Evolutionary conservation across 768 basidiomycete genomes (phyloP).

Genomic region (Rhodotorula taiwanensis): DNA sequence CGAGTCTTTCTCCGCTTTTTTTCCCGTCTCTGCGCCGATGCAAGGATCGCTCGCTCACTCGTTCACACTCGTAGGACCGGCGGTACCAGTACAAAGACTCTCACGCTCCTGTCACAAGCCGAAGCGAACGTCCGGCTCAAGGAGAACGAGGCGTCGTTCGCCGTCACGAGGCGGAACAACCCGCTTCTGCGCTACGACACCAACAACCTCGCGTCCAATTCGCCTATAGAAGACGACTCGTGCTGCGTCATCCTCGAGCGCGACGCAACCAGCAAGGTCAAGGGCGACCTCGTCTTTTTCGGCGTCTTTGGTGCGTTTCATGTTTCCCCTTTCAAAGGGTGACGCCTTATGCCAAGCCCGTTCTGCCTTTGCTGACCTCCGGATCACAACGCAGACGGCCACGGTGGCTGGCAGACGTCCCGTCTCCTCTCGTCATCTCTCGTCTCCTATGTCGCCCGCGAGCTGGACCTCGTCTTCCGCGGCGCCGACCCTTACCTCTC

Average conservation of each 20-base stretch:
- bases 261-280: conserved; percentile 20
- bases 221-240: conserved; percentile 79
- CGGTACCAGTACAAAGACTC: conserved; percentile 27
- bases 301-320: conserved; percentile 15
- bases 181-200: conserved; percentile 54
- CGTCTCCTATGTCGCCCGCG: conserved; percentile 72
- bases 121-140: conserved; percentile 32
- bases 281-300: conserved; percentile 31
- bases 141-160: conserved; percentile 37
- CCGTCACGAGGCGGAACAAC: conserved; percentile 34
- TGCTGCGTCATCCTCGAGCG: conserved; percentile 38
- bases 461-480: conserved; percentile 51
- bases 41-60: neutral
- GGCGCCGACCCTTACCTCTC: conserved; percentile 19
- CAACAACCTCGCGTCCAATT: conserved; percentile 73
- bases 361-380: neutral
- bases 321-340: neutral
- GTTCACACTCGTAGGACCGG: conserved; percentile 12
- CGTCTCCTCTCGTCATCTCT: conserved; percentile 72
- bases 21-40: neutral
- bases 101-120: conserved; percentile 19
- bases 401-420: conserved; percentile 76
- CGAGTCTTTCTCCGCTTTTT: neutral
- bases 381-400: conserved; percentile 55
- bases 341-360: neutral